Percentiles rank a stretch among this genome's conserved stretches.
phyloP scores from a whole-genome alignment of 1,284 basidiomycete genomes.

The Rhodotorula sp. region DNA sequence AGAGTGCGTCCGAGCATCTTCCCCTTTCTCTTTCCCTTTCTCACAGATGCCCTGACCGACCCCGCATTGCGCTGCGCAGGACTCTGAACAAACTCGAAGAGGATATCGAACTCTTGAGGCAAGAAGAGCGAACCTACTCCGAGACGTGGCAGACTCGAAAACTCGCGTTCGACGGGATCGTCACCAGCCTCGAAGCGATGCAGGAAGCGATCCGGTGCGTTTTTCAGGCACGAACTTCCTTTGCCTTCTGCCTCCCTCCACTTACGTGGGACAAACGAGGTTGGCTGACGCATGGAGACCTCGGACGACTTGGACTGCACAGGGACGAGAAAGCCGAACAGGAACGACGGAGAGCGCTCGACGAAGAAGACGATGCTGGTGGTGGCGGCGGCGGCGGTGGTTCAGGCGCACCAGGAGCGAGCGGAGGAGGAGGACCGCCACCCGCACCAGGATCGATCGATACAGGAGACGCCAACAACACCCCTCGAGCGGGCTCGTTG shows the following conservation, averaged over 20 bases:
- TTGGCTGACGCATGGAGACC: too few relatives aligned
- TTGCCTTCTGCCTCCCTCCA: too few relatives aligned
- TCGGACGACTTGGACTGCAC: too few relatives aligned
- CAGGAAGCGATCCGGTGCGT: constrained; percentile 39
- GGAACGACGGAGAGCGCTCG: constrained; percentile 30
- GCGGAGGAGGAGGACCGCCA: not conserved
- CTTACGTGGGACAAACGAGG: not conserved
- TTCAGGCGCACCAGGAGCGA: not conserved
- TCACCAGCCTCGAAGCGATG: constrained; percentile 36
- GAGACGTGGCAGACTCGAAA: constrained; percentile 40
- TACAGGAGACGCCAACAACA: not conserved
- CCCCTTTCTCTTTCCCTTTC: not conserved
- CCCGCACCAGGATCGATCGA: not conserved
- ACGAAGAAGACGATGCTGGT: constrained; percentile 28
- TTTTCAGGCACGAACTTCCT: too few relatives aligned
- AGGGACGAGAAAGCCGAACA: constrained; percentile 40
- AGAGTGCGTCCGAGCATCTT: constrained; percentile 31
- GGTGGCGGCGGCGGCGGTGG: not conserved
- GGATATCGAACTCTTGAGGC: constrained; percentile 34
- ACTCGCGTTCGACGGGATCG: constrained; percentile 40
- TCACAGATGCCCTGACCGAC: not conserved
- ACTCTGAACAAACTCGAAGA: constrained; percentile 21
- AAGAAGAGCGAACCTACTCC: constrained; percentile 35
- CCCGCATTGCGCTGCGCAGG: constrained; percentile 5
- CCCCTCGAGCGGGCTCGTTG: constrained; percentile 2